Evolutionary conservation across 2,329 filamentous ascomycete genomes (phyloP), one percentile per base, ranked within the genome.

Genomic region (Aquanectria penicillioides): DNA sequence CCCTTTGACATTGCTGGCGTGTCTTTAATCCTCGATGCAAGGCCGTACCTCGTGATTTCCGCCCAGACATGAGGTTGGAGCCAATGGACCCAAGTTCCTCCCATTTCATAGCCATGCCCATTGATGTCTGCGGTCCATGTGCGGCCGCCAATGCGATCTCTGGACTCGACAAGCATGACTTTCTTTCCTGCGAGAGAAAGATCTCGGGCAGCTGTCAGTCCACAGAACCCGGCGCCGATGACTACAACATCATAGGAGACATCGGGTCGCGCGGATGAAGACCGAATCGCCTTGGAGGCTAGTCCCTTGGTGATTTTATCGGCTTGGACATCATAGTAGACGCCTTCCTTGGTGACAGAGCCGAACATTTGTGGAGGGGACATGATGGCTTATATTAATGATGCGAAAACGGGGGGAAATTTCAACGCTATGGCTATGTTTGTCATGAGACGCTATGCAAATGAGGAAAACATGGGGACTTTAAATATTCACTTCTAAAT

Each of bases 41-140:
- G 2, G 23, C 40, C 40, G 7, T 43, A 43, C 13, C 25, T 23
- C 7, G 40, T 43, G n/a, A 43, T n/a, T 17, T 43, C 40, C 28
- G 17, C 22, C 22, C 11, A 47, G 22, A 38, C 29, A 13, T 28
- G 29, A 13, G 40, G 40, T 15, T 54, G 33, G 4, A 11, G 6
- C 31, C 50, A 54, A 29, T 54, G 40, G 11, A 54, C 22, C 50
- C 50, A 54, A 15, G 50, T 47, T 5, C 51, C 51, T 15, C 41
- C 51, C 41, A 54, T 37, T 23, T 54, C 51, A 15, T 38, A 54
- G 6, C 8, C 9, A 12, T 54, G 23, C 13, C 52, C 52, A 36
- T 55, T 26, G 5, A 48, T 29, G 12, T 41, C 33, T 3, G 52
- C 17, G 8, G 52, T 20, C n/a, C 11, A 55, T 15, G 43, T 28